phyloP scores from a whole-genome alignment of 2,329 filamentous ascomycete genomes.

The Sordariomycetes sp. region DNA sequence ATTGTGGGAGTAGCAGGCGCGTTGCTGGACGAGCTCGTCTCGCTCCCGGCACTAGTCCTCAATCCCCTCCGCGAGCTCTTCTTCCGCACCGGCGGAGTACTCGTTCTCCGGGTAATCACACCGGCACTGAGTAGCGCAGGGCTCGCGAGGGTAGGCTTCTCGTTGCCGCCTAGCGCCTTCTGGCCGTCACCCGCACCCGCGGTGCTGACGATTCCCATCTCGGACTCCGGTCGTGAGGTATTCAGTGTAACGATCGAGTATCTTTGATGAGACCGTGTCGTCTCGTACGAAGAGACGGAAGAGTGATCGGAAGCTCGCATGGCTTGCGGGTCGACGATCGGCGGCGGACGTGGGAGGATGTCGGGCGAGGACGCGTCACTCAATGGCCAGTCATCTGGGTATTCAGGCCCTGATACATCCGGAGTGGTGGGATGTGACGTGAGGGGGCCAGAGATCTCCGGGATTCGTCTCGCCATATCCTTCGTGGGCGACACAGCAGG shows the following conservation, averaged over 20 bases:
- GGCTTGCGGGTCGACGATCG: neutral
- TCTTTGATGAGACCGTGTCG: conserved; percentile 12
- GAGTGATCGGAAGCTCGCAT: conserved; percentile 22
- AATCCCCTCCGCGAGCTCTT: conserved; percentile 7
- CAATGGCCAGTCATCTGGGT: too few relatives aligned
- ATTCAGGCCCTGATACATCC: too few relatives aligned
- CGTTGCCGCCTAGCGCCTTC: conserved; percentile 6
- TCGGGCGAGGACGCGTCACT: neutral
- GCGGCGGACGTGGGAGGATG: neutral
- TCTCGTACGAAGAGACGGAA: conserved; percentile 22
- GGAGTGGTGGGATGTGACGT: too few relatives aligned
- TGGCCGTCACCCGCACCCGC: conserved; percentile 3
- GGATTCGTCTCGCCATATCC: neutral
- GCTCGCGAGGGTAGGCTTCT: conserved; percentile 1
- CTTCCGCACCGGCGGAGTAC: conserved; percentile 7
- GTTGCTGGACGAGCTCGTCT: neutral
- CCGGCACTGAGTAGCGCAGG: neutral
- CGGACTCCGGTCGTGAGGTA: conserved; percentile 25
- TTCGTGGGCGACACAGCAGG: neutral
- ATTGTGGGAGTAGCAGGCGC: neutral
- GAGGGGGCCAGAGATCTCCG: neutral
- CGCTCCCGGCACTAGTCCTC: neutral
- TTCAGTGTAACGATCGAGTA: conserved; percentile 20
- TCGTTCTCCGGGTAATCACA: conserved; percentile 11
- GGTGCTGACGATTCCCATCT: conserved; percentile 10